phyloP scores from a whole-genome alignment of 2,329 filamentous ascomycete species.

The Dothideomycetes sp. region DNA sequence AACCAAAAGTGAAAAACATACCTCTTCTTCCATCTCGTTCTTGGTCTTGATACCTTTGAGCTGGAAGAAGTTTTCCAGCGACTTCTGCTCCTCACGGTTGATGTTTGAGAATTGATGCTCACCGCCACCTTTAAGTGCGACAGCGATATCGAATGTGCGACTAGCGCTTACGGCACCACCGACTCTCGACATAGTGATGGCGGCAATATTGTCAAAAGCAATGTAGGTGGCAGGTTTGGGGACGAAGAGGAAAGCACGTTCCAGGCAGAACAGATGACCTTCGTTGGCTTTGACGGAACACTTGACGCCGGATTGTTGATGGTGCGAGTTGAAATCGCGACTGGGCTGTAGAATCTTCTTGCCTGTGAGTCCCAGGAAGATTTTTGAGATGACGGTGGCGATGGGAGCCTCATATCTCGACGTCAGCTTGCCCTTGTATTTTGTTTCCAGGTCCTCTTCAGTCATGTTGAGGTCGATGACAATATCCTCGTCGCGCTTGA shows the following conservation, averaged over 20 bases:
- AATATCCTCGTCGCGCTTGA: constrained; percentile 95
- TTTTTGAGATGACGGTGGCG: constrained; percentile 85
- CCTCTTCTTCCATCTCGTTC: constrained; percentile 97
- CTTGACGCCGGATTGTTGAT: constrained; percentile 90
- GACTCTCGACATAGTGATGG: constrained; percentile 91
- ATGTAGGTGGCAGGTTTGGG: constrained; percentile 98
- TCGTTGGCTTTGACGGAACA: constrained; percentile 99
- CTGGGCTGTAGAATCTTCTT: constrained; percentile 93
- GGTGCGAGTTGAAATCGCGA: constrained; percentile 89
- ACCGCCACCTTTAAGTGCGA: constrained; percentile 79
- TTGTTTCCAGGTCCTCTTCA: constrained; percentile 71
- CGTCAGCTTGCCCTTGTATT: constrained; percentile 84
- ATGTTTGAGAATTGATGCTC: constrained; percentile 99
- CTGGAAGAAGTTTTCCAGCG: constrained; percentile 96
- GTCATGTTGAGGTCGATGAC: constrained; percentile 94
- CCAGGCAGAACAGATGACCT: constrained; percentile 90
- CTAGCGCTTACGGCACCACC: constrained; percentile 88
- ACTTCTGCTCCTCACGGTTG: constrained; percentile 93
- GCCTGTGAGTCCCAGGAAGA: constrained; percentile 87
- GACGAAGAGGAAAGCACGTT: constrained; percentile 98
- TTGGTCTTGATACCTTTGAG: constrained; percentile 90
- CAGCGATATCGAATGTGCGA: constrained; percentile 93
- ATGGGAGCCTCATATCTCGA: constrained; percentile 88
- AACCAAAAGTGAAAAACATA: constrained; percentile 38
- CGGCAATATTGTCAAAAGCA: constrained; percentile 82